Percentiles rank a stretch among this genome's conserved stretches.
Conservation (phyloP, 164 flowering plant species). For the Taxillus chinensis region DNA sequence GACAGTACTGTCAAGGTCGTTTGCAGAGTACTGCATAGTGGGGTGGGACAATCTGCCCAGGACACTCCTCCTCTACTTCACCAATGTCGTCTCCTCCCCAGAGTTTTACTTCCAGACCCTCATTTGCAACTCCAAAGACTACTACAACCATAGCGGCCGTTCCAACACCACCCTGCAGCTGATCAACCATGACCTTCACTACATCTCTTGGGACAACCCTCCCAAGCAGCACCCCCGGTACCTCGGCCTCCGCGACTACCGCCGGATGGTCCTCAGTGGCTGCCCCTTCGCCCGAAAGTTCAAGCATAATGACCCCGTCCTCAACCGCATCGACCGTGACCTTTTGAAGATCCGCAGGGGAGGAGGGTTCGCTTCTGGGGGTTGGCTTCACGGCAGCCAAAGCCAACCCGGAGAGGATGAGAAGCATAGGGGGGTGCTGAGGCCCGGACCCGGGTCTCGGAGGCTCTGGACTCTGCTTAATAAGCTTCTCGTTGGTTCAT, state of each 20-base stretch:
- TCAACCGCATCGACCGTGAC: slow-evolving; percentile 60
- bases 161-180: slow-evolving; percentile 15
- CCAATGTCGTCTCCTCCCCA: slow-evolving; percentile 91
- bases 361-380: slow-evolving; percentile 51
- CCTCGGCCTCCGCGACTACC: slow-evolving; percentile 52
- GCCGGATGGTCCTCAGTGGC: slow-evolving; percentile 46
- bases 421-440: slow-evolving; percentile 45
- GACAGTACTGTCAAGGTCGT: slow-evolving; percentile 57
- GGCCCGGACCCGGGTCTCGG: slow-evolving; percentile 66
- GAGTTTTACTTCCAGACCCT: slow-evolving; percentile 91
- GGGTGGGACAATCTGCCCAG: slow-evolving; percentile 95
- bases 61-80: slow-evolving; percentile 80
- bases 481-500: slow-evolving; percentile 22
- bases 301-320: slow-evolving; percentile 48
- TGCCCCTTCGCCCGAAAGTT: slow-evolving; percentile 82
- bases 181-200: slow-evolving; percentile 81
- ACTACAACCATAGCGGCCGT: slow-evolving; percentile 6
- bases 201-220: slow-evolving; percentile 84
- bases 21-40: slow-evolving; percentile 62
- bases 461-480: slow-evolving; percentile 47
- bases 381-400: slow-evolving; percentile 31
- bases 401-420: slow-evolving; percentile 22
- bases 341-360: slow-evolving; percentile 36
- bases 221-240: slow-evolving; percentile 86
- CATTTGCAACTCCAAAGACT: slow-evolving; percentile 69